Evolutionary conservation across 176 grass and related monocot species (phyloP).

Genomic region (Carex myosuroides): DNA sequence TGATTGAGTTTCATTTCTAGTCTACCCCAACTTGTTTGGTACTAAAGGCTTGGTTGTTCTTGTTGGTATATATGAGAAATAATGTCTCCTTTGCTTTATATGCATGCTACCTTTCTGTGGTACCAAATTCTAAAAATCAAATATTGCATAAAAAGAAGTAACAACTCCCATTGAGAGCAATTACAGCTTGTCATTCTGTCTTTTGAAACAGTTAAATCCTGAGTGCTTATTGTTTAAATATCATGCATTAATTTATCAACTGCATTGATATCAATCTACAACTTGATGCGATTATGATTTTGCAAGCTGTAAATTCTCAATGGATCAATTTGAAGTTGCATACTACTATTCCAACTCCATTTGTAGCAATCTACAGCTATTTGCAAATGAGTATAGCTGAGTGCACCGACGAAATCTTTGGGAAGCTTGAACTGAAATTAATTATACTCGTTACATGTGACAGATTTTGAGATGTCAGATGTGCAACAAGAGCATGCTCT

Average conservation of each 20-base stretch:
- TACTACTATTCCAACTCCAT: neutral
- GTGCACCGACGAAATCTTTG: neutral
- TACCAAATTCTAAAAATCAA: neutral
- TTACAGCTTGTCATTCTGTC: neutral
- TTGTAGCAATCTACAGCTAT: neutral
- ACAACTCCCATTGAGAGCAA: neutral
- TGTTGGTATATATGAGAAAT: neutral
- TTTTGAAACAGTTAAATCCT: neutral
- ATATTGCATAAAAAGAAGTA: neutral
- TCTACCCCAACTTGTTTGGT: too few relatives aligned
- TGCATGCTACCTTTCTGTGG: neutral
- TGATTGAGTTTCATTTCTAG: too few relatives aligned
- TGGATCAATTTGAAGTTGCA: neutral
- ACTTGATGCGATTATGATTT: neutral
- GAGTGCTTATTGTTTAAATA: neutral
- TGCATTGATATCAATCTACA: neutral
- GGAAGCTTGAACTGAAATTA: neutral
- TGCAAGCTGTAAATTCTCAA: neutral
- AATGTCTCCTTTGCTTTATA: neutral
- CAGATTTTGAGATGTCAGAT: constrained; percentile 89
- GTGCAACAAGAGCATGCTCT: constrained; percentile 65
- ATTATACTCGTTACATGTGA: neutral
- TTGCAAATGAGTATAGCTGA: neutral
- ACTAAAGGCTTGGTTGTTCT: too few relatives aligned
- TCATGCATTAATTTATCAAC: neutral